Evolutionary conservation across 345 rosid species (phyloP), one percentile per base, ranked within the genome.

Genomic region (Aegle marmelos): DNA sequence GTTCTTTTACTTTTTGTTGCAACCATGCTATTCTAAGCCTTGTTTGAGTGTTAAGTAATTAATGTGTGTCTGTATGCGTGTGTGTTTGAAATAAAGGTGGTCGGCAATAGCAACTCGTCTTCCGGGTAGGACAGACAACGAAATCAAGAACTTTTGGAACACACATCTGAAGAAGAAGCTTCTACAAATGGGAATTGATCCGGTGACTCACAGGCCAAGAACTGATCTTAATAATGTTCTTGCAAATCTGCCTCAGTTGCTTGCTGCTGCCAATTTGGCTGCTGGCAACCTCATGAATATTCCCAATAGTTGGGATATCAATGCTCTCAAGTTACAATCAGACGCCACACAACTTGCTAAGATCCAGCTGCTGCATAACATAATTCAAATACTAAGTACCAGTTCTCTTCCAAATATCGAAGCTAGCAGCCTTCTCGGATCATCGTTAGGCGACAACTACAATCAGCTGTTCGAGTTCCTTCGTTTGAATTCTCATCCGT

Each of bases 101-200:
- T 91, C 97, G 24, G 89, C 95, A 25, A 92, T 92, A 70, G 97
- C 97, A 48, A 85, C 87, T 7, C 87, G 86, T 78, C 90, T 92
- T 53, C 93, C 95, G 0, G 95, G 97, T 17, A 82, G 94, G 61
- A 92, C 97, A 1, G 94, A 92, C 56, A 92, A 92, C 21, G 94
- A 90, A 79, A 91, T 92, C 75, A 92, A 92, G 83, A 92, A 92
- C 75, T 87, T 88, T 59, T 92, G 97, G 97, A 92, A 92, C 73
- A 92, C 97, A 3, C 95, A 92, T 82, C 80, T 92, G 53, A 92
- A 86, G 91, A 92, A 91, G 73, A 92, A 91, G 88, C 91, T 92
- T 83, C 83, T 92, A 21, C 90, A 85, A 61, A 91, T 90, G 95
- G 97, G 95, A 16, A 85, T 92, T 7, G 97, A 92, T 59, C 97